Base-by-base conservation (phyloP, 805 yeast species). In the Saccharomycopsis sp. region DNA sequence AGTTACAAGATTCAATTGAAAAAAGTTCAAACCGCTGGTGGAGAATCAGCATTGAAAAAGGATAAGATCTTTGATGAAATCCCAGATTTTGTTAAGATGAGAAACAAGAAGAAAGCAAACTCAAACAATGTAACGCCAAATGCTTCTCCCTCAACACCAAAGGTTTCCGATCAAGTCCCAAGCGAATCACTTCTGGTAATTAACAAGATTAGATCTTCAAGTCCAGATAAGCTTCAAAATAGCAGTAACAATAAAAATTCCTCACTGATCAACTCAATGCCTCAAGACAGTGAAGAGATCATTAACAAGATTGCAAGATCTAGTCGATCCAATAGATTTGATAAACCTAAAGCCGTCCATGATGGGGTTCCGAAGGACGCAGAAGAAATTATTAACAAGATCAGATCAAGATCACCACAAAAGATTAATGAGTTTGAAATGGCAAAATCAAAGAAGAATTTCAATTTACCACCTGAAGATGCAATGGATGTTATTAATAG, bases 291-390 rank as follows among this genome's bases (percentile, higher is more conserved):
- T 7, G 42, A 39, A 23, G 42, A 39, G 33, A 39, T 39, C 29
- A 39, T 39, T 17, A 39, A 39, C 14, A 26, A 29, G 28, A 39
- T 39, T 31, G 35, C 35, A 17, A 31, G 17, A 9, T 31, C 35
- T 20, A 21, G 13, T 9, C 19, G 23, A 38, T 8, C 34, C 20
- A 27, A 38, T 13, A 23, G 41, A 16, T 19, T 27, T 19, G 41
- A 27, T 11, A 38, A 19, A 16, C 26, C 9, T 13, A 27, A 38
- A 14, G 33, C 17, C 20, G 35, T 14, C 9, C 16, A 38, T 17
- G 33, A 37, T 6, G 47, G 37, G 14, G 36, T 49, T 24, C 52
- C 52, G 6, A 44, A 44, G n/a, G 52, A 49, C 26, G 44, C 50
- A n/a, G 27, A n/a, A 21, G 48, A 46, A 29, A 34, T 49, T 4